Base-by-base conservation (phyloP, 75 land plant genomes). In the Picea sitchensis region DNA sequence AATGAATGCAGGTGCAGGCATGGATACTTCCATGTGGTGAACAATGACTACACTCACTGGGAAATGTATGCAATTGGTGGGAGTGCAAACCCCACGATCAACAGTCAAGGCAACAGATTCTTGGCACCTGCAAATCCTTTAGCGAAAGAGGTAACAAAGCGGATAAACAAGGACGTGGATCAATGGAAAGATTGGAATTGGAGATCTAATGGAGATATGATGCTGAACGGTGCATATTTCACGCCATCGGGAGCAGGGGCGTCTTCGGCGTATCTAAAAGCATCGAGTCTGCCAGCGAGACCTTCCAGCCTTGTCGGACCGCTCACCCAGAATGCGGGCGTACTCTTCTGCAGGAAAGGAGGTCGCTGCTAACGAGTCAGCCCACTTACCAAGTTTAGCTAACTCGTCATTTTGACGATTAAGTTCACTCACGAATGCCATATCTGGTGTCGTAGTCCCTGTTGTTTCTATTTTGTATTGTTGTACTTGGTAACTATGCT, bases 191-290 rank as follows among this genome's bases (percentile, higher is more conserved):
- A 60, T 0, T 93, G 96, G 96, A 85, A 94, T 65, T 92, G 96
- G 96, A 86, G 94, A 59, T 85, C 91, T 4, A 86, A 87, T 2
- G 94, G 91, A 18, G 96, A 94, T 76, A 23, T 87, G 76, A 74
- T 94, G 89, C 83, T 92, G 59, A 94, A 94, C 64, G 96, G 96
- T 21, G 96, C 96, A 3, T 94, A 75, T 73, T 94, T 94, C 78
- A 83, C 85, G 31, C 86, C 87, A 0, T 92, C 96, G 0, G 96
- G 96, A 51, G 56, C 56, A 51, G 56, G 12, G 56, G 56, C 56
- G 56, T 51, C 56, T 51, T 51, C 56, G 12, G 56, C 56, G 11
- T 51, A 51, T 51, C 56, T 9, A 9, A 51, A 51, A 51, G 56
- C 56, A 51, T 9, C 56, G 56, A 51, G 56, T 51, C 56, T 51